Base-by-base conservation (phyloP, 2,329 filamentous ascomycete species). In the Pseudopithomyces chartarum region DNA sequence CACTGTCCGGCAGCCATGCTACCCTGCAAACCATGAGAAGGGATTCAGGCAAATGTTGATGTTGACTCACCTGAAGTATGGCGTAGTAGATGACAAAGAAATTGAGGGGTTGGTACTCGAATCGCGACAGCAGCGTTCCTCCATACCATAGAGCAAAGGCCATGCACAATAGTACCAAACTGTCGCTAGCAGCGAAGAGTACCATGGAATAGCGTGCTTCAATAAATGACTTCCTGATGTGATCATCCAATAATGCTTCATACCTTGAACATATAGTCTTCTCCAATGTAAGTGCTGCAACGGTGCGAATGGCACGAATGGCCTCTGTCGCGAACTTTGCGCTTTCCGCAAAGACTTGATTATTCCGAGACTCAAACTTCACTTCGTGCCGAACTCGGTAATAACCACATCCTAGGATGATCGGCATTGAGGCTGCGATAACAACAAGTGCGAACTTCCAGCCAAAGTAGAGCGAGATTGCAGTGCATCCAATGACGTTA, bases 271-370 rank as follows among this genome's bases (percentile, higher is more conserved):
- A 84, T 3, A 97, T 91, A 67, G 96, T 91, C 0, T 84, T 76
- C 77, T 98, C 94, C 12, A 93, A 86, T 0, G 92, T 97, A 45
- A 98, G 82, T 5, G 91, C 90, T 7, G 92, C 92, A n/a, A 97
- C 93, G 1, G 94, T 98, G 51, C 93, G 89, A 63, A 97, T 96
- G 7, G 92, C 90, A 1, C 91, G 92, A 38, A 95, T 96, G 42
- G 93, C 92, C 75, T 98, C 94, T 46, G 92, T 96, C 8, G 94
- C 94, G 72, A 90, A 97, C 52, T 87, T 89, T 5, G 93, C 93
- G 55, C 91, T 96, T 38, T 84, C 82, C 1, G 91, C 87, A 20
- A 96, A 83, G 78, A 95, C 87, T 76, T 85, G 91, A 79, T 96
- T 96, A 32, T 63, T 69, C 12, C 49, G 54, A 15, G 59, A 60